Evolutionary conservation across 2,329 filamentous ascomycete genomes (phyloP).

Genomic region (Ascocoryne sarcoides): DNA sequence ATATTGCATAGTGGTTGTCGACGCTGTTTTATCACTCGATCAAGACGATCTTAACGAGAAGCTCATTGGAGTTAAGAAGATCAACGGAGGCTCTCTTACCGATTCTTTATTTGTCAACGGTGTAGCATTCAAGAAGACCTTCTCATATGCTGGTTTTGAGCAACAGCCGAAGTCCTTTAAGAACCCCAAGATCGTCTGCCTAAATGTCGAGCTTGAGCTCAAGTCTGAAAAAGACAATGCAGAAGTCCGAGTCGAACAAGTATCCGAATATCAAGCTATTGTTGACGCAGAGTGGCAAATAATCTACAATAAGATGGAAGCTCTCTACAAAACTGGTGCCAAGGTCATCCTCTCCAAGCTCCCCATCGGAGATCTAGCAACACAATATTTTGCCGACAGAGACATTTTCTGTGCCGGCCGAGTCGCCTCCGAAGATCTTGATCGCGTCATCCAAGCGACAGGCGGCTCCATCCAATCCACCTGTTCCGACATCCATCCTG

Average conservation of each 20-base stretch:
- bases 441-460: constrained; percentile 90
- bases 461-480: constrained; percentile 90
- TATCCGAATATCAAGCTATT: constrained; percentile 98
- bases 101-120: constrained; percentile 96
- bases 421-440: constrained; percentile 84
- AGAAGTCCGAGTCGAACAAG: constrained; percentile 94
- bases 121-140: constrained; percentile 99
- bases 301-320: constrained; percentile 98
- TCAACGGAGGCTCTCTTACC: constrained; percentile 89
- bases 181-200: constrained; percentile 90
- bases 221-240: constrained; percentile 99
- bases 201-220: constrained; percentile 96
- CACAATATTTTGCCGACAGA: constrained; percentile 95
- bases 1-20: constrained; percentile 72
- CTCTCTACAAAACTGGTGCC: constrained; percentile 83
- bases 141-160: constrained; percentile 97
- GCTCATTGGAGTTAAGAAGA: constrained; percentile 96
- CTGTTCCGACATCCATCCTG: constrained; percentile 84
- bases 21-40: constrained; percentile 89
- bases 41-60: constrained; percentile 97
- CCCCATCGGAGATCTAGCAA: constrained; percentile 93
- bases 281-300: constrained; percentile 99
- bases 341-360: constrained; percentile 97
- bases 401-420: constrained; percentile 97
- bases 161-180: constrained; percentile 95